These are phyloP conservation scores for Kondoa malvinella DNA, from an alignment of 768 basidiomycete genomes.

Conservation along the genomic window DNA sequence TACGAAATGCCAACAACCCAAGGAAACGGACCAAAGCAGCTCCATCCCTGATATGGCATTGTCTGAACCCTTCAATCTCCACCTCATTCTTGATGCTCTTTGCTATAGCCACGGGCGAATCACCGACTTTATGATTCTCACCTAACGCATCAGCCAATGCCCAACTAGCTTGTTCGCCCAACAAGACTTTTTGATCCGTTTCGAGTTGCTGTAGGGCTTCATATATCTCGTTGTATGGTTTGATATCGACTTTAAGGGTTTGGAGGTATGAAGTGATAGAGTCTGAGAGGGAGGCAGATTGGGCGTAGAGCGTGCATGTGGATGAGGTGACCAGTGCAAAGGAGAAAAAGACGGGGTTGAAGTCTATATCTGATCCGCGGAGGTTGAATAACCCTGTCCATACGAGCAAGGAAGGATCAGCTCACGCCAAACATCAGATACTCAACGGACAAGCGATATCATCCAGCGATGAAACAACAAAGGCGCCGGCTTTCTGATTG, in stretches of 20 bases:
- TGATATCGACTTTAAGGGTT: constrained; percentile 42
- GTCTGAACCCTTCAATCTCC: constrained; percentile 78
- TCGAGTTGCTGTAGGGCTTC: constrained; percentile 25
- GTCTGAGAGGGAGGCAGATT: constrained; percentile 39
- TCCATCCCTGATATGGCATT: constrained; percentile 76
- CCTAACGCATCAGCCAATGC: constrained; percentile 69
- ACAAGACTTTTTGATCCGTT: constrained; percentile 36
- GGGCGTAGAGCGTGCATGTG: constrained; percentile 51
- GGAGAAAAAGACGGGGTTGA: constrained; percentile 62
- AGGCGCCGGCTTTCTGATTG: constrained; percentile 41
- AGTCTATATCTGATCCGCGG: constrained; percentile 77
- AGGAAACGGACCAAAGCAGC: constrained; percentile 43
- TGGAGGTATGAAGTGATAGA: constrained; percentile 43
- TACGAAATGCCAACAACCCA: neutral
- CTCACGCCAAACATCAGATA: constrained; percentile 2
- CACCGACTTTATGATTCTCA: constrained; percentile 43
- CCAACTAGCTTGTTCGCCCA: constrained; percentile 60
- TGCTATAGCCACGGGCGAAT: constrained; percentile 42
- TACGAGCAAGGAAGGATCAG: constrained; percentile 24
- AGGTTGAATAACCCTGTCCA: constrained; percentile 59
- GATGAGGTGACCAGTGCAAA: constrained; percentile 57
- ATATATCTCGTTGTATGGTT: constrained; percentile 54
- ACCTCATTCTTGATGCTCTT: constrained; percentile 36
- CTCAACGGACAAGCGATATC: constrained; percentile 51
- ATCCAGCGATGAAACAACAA: constrained; percentile 75